Conservation (phyloP, 2,329 filamentous ascomycete genomes). For the Calonectria fujianensis region DNA sequence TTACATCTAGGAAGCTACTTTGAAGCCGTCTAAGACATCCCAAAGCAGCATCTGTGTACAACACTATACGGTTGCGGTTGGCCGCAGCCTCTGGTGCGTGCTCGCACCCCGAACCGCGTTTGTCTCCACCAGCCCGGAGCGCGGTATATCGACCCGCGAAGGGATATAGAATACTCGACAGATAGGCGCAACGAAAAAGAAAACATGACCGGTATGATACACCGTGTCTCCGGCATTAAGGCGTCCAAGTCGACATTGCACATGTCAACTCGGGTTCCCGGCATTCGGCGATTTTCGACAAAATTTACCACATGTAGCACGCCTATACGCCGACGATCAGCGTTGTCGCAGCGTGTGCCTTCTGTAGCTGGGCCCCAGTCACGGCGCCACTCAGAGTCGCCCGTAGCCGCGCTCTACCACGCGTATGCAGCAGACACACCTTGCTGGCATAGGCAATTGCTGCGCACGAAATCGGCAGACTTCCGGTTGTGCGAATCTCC, state of each 20-base stretch:
- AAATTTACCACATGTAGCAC: constrained; percentile 17
- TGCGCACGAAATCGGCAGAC: constrained; percentile 45
- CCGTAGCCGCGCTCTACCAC: constrained; percentile 38
- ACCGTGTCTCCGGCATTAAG: constrained; percentile 34
- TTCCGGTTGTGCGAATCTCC: constrained; percentile 51
- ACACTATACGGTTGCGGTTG: constrained; percentile 17
- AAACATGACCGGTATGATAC: constrained; percentile 10
- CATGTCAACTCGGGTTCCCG: constrained; percentile 25
- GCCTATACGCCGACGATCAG: constrained; percentile 32
- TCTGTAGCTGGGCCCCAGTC: constrained; percentile 50
- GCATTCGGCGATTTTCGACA: constrained; percentile 33
- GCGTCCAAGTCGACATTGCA: constrained; percentile 6
- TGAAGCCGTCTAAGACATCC: background rate
- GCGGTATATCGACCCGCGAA: constrained; percentile 25
- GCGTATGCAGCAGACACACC: constrained; percentile 25
- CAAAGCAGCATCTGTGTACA: constrained; percentile 10
- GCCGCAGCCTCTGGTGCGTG: constrained; percentile 13
- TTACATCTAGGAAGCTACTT: background rate
- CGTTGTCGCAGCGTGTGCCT: constrained; percentile 47
- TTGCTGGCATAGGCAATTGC: constrained; percentile 17
- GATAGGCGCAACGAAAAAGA: background rate
- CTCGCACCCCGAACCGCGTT: constrained; percentile 17
- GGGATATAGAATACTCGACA: constrained; percentile 13
- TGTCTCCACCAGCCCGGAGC: constrained; percentile 25
- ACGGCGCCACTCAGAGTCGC: constrained; percentile 38